These are phyloP conservation scores for Acanthamoeba divionensis DNA, from an alignment of 208 protist species.

Conservation along the genomic window DNA sequence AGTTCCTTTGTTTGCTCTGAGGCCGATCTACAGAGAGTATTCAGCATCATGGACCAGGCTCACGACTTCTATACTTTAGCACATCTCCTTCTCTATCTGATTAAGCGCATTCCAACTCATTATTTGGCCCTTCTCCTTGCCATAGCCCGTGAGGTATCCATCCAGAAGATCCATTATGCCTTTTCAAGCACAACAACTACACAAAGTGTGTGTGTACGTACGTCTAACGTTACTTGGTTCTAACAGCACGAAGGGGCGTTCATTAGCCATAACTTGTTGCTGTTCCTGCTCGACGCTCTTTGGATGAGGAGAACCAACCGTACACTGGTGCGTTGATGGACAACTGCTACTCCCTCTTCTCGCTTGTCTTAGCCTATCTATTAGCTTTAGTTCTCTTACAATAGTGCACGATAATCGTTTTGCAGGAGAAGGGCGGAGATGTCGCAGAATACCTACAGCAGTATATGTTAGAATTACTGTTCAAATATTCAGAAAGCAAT, in stretches of 20 bases:
- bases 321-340: neutral
- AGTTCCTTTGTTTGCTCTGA: neutral
- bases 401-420: neutral
- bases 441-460: slow-evolving; percentile 2
- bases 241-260: slow-evolving; percentile 32
- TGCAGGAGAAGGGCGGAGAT: no score
- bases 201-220: neutral
- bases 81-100: neutral
- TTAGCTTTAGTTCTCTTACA: neutral
- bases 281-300: neutral
- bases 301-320: neutral
- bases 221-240: no score
- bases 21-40: neutral
- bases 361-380: neutral
- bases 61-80: neutral
- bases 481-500: neutral
- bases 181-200: neutral
- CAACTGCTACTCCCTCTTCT: neutral
- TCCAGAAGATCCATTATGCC: neutral
- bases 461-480: neutral
- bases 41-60: neutral
- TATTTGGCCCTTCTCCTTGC: neutral
- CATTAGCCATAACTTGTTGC: neutral
- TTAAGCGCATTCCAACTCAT: neutral
- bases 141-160: neutral